Evolutionary conservation across 225 moss, liverwort and hornwort species (phyloP).

Genomic region (Polytrichum commune): DNA sequence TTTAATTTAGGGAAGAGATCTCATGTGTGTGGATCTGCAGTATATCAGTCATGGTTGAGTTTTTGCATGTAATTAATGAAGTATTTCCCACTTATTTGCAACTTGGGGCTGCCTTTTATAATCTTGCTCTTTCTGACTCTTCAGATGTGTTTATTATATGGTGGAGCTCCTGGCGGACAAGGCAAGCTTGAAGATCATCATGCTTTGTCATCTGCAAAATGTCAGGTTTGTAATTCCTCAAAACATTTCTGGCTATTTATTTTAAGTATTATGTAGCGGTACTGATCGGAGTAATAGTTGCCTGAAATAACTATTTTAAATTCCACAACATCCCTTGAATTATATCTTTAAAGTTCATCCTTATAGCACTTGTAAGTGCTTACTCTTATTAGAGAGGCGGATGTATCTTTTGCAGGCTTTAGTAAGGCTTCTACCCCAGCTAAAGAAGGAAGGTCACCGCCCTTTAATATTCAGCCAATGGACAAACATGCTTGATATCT

Average conservation of each 20-base stretch:
- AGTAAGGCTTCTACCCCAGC: slow-evolving; percentile 68
- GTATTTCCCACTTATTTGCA: background rate
- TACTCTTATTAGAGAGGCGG: background rate
- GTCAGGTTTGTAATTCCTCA: slow-evolving; percentile 53
- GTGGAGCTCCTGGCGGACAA: slow-evolving; percentile 71
- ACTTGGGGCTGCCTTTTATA: slow-evolving; percentile 10
- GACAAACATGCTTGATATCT: slow-evolving; percentile 97
- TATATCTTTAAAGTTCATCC: too few species aligned
- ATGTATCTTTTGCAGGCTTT: slow-evolving; percentile 47
- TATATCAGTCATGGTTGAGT: background rate
- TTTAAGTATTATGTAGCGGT: too few species aligned
- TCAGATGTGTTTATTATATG: slow-evolving; percentile 79
- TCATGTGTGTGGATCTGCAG: too few species aligned
- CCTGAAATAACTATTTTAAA: too few species aligned
- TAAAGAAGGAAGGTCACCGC: slow-evolving; percentile 79
- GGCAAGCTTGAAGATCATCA: slow-evolving; percentile 60
- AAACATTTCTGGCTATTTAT: too few species aligned
- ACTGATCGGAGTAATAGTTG: too few species aligned
- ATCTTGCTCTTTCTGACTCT: slow-evolving; percentile 9
- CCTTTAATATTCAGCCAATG: slow-evolving; percentile 97
- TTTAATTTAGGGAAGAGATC: too few species aligned
- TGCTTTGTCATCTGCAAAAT: slow-evolving; percentile 80
- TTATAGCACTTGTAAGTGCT: too few species aligned
- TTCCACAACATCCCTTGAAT: too few species aligned
- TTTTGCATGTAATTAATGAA: background rate